Conservation (phyloP, 768 basidiomycete genomes). For the Dendrothele bispora region DNA sequence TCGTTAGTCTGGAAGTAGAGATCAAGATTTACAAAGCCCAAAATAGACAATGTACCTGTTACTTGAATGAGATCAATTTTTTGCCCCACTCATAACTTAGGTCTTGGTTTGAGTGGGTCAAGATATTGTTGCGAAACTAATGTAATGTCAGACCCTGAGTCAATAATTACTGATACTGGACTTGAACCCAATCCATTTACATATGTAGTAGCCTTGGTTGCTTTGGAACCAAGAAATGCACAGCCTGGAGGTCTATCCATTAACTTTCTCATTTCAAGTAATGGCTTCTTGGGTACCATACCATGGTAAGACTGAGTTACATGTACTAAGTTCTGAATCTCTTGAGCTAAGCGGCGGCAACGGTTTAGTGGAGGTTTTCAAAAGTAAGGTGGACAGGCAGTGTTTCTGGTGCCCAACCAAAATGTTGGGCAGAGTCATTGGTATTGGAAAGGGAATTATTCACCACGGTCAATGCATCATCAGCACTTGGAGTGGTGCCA, state of each 20-base stretch:
- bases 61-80: neutral
- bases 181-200: too few relatives aligned
- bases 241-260: constrained; percentile 29
- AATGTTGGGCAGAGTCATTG: too few relatives aligned
- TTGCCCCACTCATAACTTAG: neutral
- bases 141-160: constrained; percentile 5
- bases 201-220: constrained; percentile 15
- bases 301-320: neutral
- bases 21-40: neutral
- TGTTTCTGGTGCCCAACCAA: too few relatives aligned
- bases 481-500: too few relatives aligned
- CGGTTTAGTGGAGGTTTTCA: constrained; percentile 9
- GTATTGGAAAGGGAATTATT: too few relatives aligned
- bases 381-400: neutral
- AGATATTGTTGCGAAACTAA: neutral
- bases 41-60: neutral
- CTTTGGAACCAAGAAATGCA: constrained; percentile 30
- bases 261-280: constrained; percentile 16
- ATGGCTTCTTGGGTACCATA: neutral
- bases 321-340: neutral
- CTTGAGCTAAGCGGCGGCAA: constrained; percentile 5
- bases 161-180: neutral
- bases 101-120: neutral
- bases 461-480: too few relatives aligned
- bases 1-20: neutral